Evolutionary conservation across 768 basidiomycete species (phyloP).

Genomic region (Trametes villosa): DNA sequence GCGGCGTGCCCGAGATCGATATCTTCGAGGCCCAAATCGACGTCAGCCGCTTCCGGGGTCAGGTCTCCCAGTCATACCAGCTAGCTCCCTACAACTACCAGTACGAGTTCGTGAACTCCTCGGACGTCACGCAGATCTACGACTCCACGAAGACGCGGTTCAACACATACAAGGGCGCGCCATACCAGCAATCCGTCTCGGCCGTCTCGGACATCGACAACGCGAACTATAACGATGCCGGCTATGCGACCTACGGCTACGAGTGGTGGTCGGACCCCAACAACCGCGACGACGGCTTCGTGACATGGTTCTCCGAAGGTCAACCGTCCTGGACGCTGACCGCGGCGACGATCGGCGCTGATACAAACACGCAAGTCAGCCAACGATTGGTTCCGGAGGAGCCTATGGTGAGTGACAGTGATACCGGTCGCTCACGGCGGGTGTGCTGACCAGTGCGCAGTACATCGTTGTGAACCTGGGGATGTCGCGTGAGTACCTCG

Average conservation of each 20-base stretch:
- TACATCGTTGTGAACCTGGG: conserved; percentile 87
- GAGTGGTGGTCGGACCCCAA: conserved; percentile 84
- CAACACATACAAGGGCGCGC: conserved; percentile 73
- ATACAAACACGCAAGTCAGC: conserved; percentile 58
- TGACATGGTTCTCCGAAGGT: conserved; percentile 81
- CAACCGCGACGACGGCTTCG: conserved; percentile 67
- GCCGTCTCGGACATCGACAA: conserved; percentile 61
- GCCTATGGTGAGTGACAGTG: conserved; percentile 72
- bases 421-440: background rate
- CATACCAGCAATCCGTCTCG: conserved; percentile 76
- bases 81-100: conserved; percentile 76
- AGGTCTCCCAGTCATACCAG: conserved; percentile 84
- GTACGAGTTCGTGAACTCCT: conserved; percentile 61
- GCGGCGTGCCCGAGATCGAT: conserved; percentile 93
- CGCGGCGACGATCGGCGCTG: conserved; percentile 67
- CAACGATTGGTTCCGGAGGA: conserved; percentile 82
- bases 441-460: conserved; percentile 33
- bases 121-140: conserved; percentile 57
- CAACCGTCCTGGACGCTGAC: conserved; percentile 73
- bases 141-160: conserved; percentile 53
- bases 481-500: conserved; percentile 56
- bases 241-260: conserved; percentile 68
- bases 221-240: conserved; percentile 56
- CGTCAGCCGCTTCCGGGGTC: conserved; percentile 49
- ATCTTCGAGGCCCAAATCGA: conserved; percentile 85